Conservation (phyloP, 129 eudicot genomes). For the carrot (Daucus carota) region DNA sequence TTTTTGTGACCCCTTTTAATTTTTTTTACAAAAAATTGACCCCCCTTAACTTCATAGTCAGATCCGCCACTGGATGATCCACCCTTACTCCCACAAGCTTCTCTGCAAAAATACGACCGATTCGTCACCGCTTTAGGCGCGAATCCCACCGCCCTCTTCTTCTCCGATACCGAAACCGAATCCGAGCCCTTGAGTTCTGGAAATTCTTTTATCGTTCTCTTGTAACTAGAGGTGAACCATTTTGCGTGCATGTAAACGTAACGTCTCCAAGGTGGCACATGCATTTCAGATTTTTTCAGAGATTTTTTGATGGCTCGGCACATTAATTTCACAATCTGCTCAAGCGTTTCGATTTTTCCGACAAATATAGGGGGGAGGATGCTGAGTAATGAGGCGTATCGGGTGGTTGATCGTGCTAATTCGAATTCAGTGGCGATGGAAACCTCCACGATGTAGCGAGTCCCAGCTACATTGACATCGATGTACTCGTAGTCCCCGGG, state of each 20-base stretch:
- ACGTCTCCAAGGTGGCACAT: constrained; percentile 72
- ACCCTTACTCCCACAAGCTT: constrained; percentile 17
- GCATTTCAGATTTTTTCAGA: constrained; percentile 30
- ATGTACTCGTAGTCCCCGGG: constrained; percentile 68
- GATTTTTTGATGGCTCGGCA: constrained; percentile 39
- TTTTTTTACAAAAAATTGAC: too few species aligned
- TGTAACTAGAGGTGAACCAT: constrained; percentile 50
- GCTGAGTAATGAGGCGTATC: constrained; percentile 37
- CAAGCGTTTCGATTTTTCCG: constrained; percentile 32
- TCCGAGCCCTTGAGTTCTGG: background rate
- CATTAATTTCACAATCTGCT: constrained; percentile 44
- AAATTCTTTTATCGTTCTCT: constrained; percentile 28
- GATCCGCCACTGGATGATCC: background rate
- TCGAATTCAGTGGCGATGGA: constrained; percentile 50
- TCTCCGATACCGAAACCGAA: background rate
- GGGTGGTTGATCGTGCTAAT: constrained; percentile 45
- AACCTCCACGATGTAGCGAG: constrained; percentile 49
- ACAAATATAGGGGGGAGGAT: constrained; percentile 38
- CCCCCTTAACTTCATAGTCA: too few species aligned
- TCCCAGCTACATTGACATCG: constrained; percentile 38
- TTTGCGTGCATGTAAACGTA: constrained; percentile 43
- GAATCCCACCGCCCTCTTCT: constrained; percentile 42
- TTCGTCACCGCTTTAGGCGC: constrained; percentile 2
- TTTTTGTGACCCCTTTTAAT: too few species aligned
- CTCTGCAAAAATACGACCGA: constrained; percentile 24